Evolutionary conservation across 495 filamentous ascomycete genomes (phyloP).

Genomic region (Aspergillus nidulans): DNA sequence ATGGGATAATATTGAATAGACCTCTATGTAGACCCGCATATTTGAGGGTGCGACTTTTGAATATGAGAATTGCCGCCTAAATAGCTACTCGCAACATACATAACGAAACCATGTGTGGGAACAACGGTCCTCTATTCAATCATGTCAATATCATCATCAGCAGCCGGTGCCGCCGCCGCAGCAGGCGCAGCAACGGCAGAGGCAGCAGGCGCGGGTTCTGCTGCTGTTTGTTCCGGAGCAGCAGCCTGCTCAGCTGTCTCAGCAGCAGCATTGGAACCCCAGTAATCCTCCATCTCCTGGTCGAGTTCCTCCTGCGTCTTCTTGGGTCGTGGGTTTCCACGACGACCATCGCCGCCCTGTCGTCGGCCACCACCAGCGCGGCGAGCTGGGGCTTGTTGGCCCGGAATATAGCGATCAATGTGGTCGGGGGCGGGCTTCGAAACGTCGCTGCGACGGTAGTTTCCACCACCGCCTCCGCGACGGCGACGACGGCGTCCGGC

Average conservation of each 20-base stretch:
- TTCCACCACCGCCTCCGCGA: slow-evolving; percentile 31
- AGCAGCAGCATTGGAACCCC: slow-evolving; percentile 43
- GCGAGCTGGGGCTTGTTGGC: slow-evolving; percentile 38
- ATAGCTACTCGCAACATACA: not conserved
- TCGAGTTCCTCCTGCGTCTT: slow-evolving; percentile 94
- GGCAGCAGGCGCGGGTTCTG: not conserved
- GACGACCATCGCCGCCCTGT: slow-evolving; percentile 38
- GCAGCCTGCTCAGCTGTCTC: slow-evolving; percentile 24
- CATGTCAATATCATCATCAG: slow-evolving; percentile 58
- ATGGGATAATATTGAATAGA: not conserved
- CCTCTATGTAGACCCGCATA: not conserved
- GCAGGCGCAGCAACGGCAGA: slow-evolving; percentile 7
- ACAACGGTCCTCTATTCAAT: slow-evolving; percentile 31
- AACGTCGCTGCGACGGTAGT: slow-evolving; percentile 55
- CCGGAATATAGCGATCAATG: slow-evolving; percentile 83
- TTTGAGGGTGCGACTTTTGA: not conserved
- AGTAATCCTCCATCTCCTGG: slow-evolving; percentile 96
- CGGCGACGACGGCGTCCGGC: slow-evolving; percentile 36
- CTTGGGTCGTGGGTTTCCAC: slow-evolving; percentile 57
- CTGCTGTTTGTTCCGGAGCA: slow-evolving; percentile 12
- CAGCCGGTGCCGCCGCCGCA: slow-evolving; percentile 30
- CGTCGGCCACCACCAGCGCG: slow-evolving; percentile 45
- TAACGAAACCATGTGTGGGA: not conserved
- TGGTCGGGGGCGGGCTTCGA: slow-evolving; percentile 64
- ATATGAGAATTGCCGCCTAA: not conserved